Conservation (phyloP, 2,329 filamentous ascomycete species). For the Zasmidium cellare region DNA sequence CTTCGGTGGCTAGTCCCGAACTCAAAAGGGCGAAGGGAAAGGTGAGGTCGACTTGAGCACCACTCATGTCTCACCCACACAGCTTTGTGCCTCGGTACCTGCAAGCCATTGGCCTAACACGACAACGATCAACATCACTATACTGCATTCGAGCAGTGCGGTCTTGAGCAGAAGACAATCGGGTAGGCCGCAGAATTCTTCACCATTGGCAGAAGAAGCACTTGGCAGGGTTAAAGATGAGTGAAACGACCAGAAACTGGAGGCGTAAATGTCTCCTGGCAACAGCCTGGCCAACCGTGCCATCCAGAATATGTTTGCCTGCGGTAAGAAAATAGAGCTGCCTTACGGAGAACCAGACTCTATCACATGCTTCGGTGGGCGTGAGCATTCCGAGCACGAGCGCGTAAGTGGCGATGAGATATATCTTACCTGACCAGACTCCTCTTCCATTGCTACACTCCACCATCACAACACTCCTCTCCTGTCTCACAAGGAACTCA, state of each 20-base stretch:
- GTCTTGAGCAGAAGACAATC: not conserved
- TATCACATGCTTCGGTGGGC: constrained; percentile 7
- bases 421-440: not conserved
- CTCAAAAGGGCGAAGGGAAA: not conserved
- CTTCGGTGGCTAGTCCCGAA: constrained; percentile 9
- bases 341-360: not conserved
- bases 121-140: not conserved
- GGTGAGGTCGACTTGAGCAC: not conserved
- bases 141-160: not conserved
- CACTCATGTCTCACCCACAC: not conserved
- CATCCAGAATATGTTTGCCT: not conserved
- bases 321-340: constrained; percentile 1
- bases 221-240: not conserved
- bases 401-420: not conserved
- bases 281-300: not conserved
- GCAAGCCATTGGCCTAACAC: not conserved
- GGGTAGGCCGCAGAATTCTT: constrained; percentile 2
- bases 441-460: not conserved
- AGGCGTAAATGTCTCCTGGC: not conserved
- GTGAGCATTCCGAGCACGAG: not conserved
- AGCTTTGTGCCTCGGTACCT: not conserved
- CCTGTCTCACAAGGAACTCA: not conserved
- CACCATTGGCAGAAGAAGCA: not conserved
- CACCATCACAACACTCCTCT: not conserved
- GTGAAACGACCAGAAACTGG: not conserved